A percentile compares a stretch with the other conserved stretches of the same genome.
These are phyloP conservation scores for Ustanciosporium gigantosporum DNA, from an alignment of 1,284 basidiomycete genomes.

Conservation along the genomic window DNA sequence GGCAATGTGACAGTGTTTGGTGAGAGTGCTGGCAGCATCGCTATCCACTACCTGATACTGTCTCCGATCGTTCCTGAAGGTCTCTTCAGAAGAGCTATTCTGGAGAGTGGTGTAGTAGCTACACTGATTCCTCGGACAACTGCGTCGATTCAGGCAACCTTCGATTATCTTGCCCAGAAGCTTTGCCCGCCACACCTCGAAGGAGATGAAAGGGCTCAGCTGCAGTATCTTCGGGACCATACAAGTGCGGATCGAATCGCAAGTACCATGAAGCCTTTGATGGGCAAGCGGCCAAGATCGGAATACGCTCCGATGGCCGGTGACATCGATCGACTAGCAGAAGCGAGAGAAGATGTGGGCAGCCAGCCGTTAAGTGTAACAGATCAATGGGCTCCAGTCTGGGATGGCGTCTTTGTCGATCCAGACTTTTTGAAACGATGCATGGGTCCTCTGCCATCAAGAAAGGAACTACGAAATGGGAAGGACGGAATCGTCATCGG, in stretches of 20 bases:
- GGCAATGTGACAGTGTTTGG: conserved; percentile 62
- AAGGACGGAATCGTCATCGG: conserved; percentile 28
- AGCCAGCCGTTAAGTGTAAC: conserved; percentile 6
- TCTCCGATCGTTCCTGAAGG: conserved; percentile 10
- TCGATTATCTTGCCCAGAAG: conserved; percentile 12
- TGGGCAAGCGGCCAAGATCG: conserved; percentile 28
- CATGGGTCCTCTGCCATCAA: conserved; percentile 7
- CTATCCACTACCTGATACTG: conserved; percentile 36
- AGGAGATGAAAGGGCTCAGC: conserved; percentile 16
- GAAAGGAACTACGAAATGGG: conserved; percentile 23
- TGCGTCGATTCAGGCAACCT: conserved; percentile 31
- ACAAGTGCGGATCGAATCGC: conserved; percentile 26
- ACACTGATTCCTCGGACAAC: conserved; percentile 32
- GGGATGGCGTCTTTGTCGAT: conserved; percentile 38
- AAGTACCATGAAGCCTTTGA: conserved; percentile 7
- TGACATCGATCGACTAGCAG: conserved; percentile 3
- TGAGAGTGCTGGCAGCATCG: conserved; percentile 47
- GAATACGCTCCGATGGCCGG: conserved; percentile 15
- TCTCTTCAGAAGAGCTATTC: conserved; percentile 35
- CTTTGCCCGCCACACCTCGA: conserved; percentile 15
- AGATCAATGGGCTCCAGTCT: conserved; percentile 37
- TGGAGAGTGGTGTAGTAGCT: conserved; percentile 30
- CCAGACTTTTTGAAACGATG: conserved; percentile 10
- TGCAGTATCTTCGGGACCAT: conserved; percentile 18
- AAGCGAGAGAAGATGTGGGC: conserved; percentile 11